Evolutionary conservation across 495 filamentous ascomycete species (phyloP), one percentile per base, ranked within the genome.

Genomic region (Lophiostoma macrostomum): DNA sequence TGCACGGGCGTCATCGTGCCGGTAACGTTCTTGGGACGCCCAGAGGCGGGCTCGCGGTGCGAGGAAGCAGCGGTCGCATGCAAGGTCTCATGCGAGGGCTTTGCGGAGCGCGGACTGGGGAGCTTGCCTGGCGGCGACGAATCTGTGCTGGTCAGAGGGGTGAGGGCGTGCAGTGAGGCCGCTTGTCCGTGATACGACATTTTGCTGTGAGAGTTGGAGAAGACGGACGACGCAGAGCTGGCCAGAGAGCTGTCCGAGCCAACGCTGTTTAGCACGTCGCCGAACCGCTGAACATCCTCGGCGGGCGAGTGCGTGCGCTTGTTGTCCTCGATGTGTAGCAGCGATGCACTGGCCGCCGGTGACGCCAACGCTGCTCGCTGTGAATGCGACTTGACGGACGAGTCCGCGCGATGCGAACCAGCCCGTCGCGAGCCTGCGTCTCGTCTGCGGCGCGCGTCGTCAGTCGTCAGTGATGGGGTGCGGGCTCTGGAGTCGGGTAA

Each of bases 401-500:
- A 45, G 58, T 25, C 44, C 41, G 50, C 57, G 47, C 27, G 38
- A 40, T 54, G 49, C 48, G 47, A 61, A 59, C 55, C 49, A 28
- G 55, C 29, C 47, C 51, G 54, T 50, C 56, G 37, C 44, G 27
- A 29, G 39, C 40, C 32, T 56, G 71, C 69, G 58, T 58, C 52
- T 52, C 53, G 60, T 65, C 46, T 67, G 48, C 23, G 72, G 58
- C 67, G 71, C 60, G 69, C 60, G 64, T 72, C 63, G 55, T 61
- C 63, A 44, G 85, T 75, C 54, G 84, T 77, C 42, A 79, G 81
- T 53, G 91, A 88, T 69, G 94, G 95, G 77, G 90, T 94, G 71
- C 90, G 82, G 68, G 87, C 86, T 80, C 88, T 93, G 61, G 38
- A 42, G 54, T 57, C 16, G 24, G 29, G 43, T 13, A 27, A 1